These are phyloP conservation scores for Aspergillus thermomutatus DNA, from an alignment of 2,329 filamentous ascomycete genomes.

Conservation along the genomic window DNA sequence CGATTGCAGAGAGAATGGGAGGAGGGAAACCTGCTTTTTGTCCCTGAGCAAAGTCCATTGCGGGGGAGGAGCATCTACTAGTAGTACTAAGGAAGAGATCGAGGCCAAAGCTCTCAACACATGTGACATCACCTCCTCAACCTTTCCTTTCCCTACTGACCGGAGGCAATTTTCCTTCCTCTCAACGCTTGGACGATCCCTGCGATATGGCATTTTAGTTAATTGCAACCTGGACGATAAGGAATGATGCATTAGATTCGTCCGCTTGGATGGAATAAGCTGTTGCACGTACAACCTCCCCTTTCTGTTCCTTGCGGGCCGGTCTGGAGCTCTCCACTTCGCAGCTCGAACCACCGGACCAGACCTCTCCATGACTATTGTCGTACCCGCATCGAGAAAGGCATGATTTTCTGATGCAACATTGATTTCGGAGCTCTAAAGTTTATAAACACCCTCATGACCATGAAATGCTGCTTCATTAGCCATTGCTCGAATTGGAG, in stretches of 20 bases:
- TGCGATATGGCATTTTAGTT: neutral
- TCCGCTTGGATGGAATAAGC: neutral
- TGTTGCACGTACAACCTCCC: neutral
- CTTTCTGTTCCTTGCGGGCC: neutral
- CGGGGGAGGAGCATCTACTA: neutral
- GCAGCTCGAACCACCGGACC: neutral
- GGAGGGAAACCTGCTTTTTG: neutral
- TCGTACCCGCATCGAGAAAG: too few species aligned
- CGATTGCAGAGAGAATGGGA: neutral
- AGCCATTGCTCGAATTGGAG: too few species aligned
- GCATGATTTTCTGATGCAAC: too few species aligned
- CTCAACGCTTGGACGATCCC: neutral
- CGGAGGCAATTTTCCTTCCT: too few species aligned
- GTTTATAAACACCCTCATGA: too few species aligned
- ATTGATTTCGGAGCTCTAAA: too few species aligned
- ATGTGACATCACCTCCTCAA: conserved; percentile 15
- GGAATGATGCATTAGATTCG: neutral
- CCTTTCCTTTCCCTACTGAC: neutral
- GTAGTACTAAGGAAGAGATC: conserved; percentile 6
- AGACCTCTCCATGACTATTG: neutral
- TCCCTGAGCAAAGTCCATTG: neutral
- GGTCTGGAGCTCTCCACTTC: neutral
- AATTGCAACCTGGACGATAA: neutral
- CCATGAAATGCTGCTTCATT: too few species aligned
- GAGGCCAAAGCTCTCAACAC: conserved; percentile 8